phyloP scores from a whole-genome alignment of 768 basidiomycete genomes.

The Serpula lacrymans region DNA sequence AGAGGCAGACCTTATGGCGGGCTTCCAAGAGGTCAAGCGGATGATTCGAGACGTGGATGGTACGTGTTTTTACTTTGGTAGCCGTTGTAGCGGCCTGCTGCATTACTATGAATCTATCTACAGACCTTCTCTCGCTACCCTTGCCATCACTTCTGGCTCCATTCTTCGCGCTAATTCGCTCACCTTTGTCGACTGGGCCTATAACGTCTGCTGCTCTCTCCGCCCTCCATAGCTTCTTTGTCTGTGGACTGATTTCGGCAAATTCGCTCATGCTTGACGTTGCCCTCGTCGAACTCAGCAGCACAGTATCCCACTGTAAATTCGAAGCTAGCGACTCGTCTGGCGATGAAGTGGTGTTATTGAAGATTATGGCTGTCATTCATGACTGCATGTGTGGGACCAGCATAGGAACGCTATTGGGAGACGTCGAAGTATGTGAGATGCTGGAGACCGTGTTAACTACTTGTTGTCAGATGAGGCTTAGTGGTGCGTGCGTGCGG shows the following conservation, averaged over 20 bases:
- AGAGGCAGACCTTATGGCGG: conserved; percentile 85
- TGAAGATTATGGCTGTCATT: conserved; percentile 89
- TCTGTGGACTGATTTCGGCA: conserved; percentile 66
- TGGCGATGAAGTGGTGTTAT: conserved; percentile 94
- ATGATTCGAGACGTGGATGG: conserved; percentile 67
- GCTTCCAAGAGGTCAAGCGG: conserved; percentile 84
- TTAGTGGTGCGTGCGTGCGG: conserved; percentile 68
- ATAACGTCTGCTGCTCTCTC: conserved; percentile 94
- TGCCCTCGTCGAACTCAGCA: conserved; percentile 81
- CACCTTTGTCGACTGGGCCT: conserved; percentile 91
- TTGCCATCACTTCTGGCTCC: conserved; percentile 71
- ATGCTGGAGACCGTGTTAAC: conserved; percentile 97
- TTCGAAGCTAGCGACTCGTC: conserved; percentile 97
- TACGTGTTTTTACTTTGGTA: conserved; percentile 23
- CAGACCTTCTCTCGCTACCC: conserved; percentile 60
- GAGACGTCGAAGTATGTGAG: conserved; percentile 95
- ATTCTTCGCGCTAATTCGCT: conserved; percentile 91
- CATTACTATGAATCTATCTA: conserved; percentile 18
- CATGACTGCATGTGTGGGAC: conserved; percentile 72
- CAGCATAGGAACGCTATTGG: conserved; percentile 65
- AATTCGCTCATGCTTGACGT: conserved; percentile 53
- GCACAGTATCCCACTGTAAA: conserved; percentile 91
- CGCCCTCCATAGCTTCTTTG: conserved; percentile 84
- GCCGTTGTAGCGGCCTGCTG: conserved; percentile 6
- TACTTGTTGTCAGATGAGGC: conserved; percentile 93